Percentiles rank a stretch among this genome's conserved stretches.
These are phyloP conservation scores for Skeletonema costatum DNA, from an alignment of 108 stramenopile genomes.

Conservation along the genomic window DNA sequence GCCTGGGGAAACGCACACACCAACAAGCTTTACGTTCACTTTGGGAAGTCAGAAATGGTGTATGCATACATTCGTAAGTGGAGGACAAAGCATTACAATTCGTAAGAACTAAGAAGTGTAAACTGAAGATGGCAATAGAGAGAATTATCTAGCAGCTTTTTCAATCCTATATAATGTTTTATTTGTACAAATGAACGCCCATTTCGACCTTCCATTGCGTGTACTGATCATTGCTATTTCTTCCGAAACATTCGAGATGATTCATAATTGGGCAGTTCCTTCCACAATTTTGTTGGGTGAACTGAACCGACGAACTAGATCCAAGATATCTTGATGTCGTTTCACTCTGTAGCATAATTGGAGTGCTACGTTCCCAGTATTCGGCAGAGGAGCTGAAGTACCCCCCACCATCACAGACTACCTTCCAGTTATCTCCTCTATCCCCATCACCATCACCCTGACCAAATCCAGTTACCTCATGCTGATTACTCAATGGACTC, in stretches of 20 bases:
- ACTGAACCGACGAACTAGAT: slow-evolving; percentile 58
- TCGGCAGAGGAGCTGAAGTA: slow-evolving; percentile 5
- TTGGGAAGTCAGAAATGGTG: slow-evolving; percentile 58
- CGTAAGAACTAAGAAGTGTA: not conserved
- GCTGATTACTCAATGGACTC: slow-evolving; percentile 69
- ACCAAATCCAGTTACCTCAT: slow-evolving; percentile 83
- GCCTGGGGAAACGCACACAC: slow-evolving; percentile 67
- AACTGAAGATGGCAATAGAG: not conserved
- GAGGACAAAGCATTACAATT: slow-evolving; percentile 56
- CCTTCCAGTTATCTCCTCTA: slow-evolving; percentile 79
- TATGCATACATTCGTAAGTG: slow-evolving; percentile 70
- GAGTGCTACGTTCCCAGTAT: slow-evolving; percentile 63
- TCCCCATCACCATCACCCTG: slow-evolving; percentile 76
- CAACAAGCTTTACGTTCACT: slow-evolving; percentile 65
- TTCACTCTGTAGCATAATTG: slow-evolving; percentile 59
- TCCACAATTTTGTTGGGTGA: slow-evolving; percentile 78
- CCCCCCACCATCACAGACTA: slow-evolving; percentile 44
- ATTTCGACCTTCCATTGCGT: slow-evolving; percentile 61
- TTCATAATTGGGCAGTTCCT: slow-evolving; percentile 84
- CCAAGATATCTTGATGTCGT: slow-evolving; percentile 68
- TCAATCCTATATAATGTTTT: not conserved
- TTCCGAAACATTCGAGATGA: slow-evolving; percentile 79
- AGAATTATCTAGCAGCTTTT: not conserved
- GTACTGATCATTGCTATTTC: slow-evolving; percentile 59
- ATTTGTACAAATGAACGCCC: slow-evolving; percentile 74